A percentile compares a stretch with the other conserved stretches of the same genome.
phyloP scores from a whole-genome alignment of 2,329 filamentous ascomycete species.

The Lasiodiplodia gonubiensis region DNA sequence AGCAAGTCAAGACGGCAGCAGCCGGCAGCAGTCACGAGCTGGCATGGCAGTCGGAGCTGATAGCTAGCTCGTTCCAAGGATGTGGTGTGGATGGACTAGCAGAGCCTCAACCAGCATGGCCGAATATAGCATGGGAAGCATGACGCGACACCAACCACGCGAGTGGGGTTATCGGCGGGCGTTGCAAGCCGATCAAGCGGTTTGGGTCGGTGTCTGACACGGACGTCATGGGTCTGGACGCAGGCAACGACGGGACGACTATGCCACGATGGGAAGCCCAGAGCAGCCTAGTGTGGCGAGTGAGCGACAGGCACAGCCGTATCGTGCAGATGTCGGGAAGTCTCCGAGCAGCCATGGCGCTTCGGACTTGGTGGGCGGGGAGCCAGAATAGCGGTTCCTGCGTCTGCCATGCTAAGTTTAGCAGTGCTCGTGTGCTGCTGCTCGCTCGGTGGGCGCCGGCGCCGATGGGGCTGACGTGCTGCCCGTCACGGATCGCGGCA shows the following conservation, averaged over 20 bases:
- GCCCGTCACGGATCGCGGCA: neutral
- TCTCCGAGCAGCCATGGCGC: neutral
- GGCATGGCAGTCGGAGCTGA: conserved; percentile 7
- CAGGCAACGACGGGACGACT: neutral
- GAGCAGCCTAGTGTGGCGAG: neutral
- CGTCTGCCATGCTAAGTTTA: conserved; percentile 45
- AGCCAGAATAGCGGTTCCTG: conserved; percentile 38
- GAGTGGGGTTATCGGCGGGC: neutral
- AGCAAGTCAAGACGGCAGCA: neutral
- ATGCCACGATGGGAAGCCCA: neutral
- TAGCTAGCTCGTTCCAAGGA: conserved; percentile 1
- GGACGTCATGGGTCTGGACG: neutral
- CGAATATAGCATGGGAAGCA: conserved; percentile 6
- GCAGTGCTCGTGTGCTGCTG: neutral
- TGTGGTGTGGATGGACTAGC: neutral
- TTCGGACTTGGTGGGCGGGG: conserved; percentile 31
- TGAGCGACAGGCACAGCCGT: conserved; percentile 15
- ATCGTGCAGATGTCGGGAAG: neutral
- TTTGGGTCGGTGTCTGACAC: too few species aligned
- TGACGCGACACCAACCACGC: neutral
- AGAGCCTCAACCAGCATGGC: conserved; percentile 14
- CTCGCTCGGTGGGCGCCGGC: neutral
- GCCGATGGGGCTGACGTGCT: conserved; percentile 2
- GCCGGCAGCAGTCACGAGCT: neutral
- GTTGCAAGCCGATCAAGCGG: too few species aligned